Percentiles rank a stretch among this genome's conserved stretches.
phyloP scores from a whole-genome alignment of 257 asterid genomes.

The Solanum neorickii region DNA sequence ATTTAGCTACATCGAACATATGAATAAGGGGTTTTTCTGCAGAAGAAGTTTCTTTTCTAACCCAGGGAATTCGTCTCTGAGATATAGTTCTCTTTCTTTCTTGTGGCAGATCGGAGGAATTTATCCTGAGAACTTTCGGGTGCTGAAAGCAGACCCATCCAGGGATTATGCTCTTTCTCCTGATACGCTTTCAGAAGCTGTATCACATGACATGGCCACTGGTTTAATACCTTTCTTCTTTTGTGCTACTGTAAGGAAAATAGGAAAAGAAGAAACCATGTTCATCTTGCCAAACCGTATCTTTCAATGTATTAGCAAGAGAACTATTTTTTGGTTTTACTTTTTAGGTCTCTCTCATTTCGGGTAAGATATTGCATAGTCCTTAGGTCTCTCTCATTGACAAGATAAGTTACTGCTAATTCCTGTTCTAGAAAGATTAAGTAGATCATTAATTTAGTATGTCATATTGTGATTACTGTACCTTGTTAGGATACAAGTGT shows the following conservation, averaged over 20 bases:
- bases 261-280: background rate
- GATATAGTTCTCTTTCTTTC: background rate
- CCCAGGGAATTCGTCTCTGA: background rate
- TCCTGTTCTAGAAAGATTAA: background rate
- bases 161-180: constrained; percentile 68
- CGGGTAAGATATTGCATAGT: background rate
- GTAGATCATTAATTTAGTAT: background rate
- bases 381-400: background rate
- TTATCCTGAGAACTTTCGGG: constrained; percentile 54
- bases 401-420: background rate
- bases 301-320: background rate
- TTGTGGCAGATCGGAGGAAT: constrained; percentile 75
- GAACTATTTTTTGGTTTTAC: background rate
- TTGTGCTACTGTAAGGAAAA: constrained; percentile 84
- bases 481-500: background rate
- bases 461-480: background rate
- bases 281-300: constrained; percentile 1
- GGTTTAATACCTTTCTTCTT: constrained; percentile 95
- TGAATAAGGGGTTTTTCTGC: background rate
- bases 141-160: constrained; percentile 60
- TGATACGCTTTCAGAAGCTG: constrained; percentile 48
- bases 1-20: background rate
- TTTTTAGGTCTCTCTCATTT: background rate
- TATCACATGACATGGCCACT: constrained; percentile 46
- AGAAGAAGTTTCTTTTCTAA: background rate